Percentiles rank a stretch among this genome's conserved stretches.
These are phyloP conservation scores for Bacidia gigantensis DNA, from an alignment of 495 filamentous ascomycete genomes.

Conservation along the genomic window DNA sequence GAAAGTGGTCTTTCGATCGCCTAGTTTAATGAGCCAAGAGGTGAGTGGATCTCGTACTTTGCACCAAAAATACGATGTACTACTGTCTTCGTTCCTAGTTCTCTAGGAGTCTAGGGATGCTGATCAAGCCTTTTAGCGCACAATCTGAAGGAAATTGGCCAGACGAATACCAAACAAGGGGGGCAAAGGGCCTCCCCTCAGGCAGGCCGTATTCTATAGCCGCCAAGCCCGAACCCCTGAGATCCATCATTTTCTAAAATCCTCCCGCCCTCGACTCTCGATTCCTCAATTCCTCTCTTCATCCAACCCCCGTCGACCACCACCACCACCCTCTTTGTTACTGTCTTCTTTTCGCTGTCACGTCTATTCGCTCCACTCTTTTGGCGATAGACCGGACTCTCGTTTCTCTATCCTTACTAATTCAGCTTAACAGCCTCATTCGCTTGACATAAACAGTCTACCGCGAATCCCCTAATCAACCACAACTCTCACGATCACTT, in stretches of 20 bases:
- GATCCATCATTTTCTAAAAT: background rate
- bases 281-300: conserved; percentile 12
- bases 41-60: background rate
- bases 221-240: conserved; percentile 6
- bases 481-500: no score
- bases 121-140: no score
- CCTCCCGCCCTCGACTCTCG: conserved; percentile 1
- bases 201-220: no score
- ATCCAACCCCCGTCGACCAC: conserved; percentile 12
- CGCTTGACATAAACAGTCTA: conserved; percentile 19
- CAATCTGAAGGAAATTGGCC: no score
- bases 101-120: no score
- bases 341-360: conserved; percentile 23
- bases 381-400: conserved; percentile 5
- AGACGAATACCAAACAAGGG: no score
- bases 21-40: no score
- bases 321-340: conserved; percentile 17
- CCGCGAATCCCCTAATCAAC: conserved; percentile 12
- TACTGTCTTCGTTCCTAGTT: no score
- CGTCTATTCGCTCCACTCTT: conserved; percentile 14
- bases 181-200: no score
- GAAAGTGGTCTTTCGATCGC: no score
- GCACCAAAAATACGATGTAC: background rate
- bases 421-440: conserved; percentile 17
- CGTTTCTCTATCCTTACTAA: conserved; percentile 4